phyloP scores from a whole-genome alignment of 2,329 filamentous ascomycete species.

The Scleromitrula shiraiana region DNA sequence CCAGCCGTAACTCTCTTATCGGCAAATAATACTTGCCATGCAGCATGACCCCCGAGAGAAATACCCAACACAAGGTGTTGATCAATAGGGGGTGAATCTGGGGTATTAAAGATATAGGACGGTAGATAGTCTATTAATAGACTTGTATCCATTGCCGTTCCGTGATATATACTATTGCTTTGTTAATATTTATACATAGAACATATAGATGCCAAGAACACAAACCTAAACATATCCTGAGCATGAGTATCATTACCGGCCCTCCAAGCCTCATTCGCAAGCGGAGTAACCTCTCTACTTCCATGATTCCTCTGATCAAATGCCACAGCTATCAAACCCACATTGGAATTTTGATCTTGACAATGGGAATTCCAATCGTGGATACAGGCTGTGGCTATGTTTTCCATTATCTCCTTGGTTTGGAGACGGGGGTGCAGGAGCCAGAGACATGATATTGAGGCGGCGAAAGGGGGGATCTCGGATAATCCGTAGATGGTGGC shows the following conservation, averaged over 20 bases:
- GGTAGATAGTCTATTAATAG: slow-evolving; percentile 69
- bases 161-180: slow-evolving; percentile 57
- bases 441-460: slow-evolving; percentile 73
- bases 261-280: slow-evolving; percentile 69
- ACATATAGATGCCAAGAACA: neutral
- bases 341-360: slow-evolving; percentile 23
- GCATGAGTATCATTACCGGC: slow-evolving; percentile 71
- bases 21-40: slow-evolving; percentile 74
- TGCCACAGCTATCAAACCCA: slow-evolving; percentile 64
- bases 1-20: slow-evolving; percentile 74
- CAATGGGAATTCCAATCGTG: slow-evolving; percentile 55
- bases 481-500: slow-evolving; percentile 74
- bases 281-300: slow-evolving; percentile 54
- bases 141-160: slow-evolving; percentile 66
- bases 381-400: slow-evolving; percentile 62
- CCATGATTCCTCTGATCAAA: slow-evolving; percentile 97
- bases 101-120: slow-evolving; percentile 60
- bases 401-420: slow-evolving; percentile 64
- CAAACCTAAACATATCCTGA: slow-evolving; percentile 70
- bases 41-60: slow-evolving; percentile 78
- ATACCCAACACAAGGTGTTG: slow-evolving; percentile 73
- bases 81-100: slow-evolving; percentile 38
- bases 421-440: slow-evolving; percentile 75
- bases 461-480: slow-evolving; percentile 50
- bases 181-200: no score